phyloP scores from a whole-genome alignment of 805 yeast species.

The Kuraishia cidri region DNA sequence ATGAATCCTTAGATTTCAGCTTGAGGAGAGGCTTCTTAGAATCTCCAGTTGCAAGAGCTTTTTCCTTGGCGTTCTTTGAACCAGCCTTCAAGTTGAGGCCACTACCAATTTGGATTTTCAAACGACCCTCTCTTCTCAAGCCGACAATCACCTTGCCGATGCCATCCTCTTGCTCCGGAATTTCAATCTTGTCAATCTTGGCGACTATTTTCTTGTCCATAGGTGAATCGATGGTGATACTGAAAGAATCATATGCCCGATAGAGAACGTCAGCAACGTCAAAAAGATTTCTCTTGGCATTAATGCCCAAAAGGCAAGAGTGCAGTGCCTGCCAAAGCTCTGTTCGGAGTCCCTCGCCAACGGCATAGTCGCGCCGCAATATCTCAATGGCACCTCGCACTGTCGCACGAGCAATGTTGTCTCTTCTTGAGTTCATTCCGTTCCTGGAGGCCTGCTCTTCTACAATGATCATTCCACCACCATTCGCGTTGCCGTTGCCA shows the following conservation, averaged over 20 bases:
- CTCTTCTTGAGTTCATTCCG: conserved; percentile 44
- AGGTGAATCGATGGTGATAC: conserved; percentile 62
- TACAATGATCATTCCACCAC: conserved; percentile 37
- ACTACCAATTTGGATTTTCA: conserved; percentile 38
- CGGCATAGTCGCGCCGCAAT: conserved; percentile 48
- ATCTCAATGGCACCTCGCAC: conserved; percentile 59
- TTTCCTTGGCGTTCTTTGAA: background rate
- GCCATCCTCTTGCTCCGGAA: conserved; percentile 6
- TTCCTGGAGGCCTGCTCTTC: conserved; percentile 39
- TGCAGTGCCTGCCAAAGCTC: conserved; percentile 67
- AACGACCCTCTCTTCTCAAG: conserved; percentile 51
- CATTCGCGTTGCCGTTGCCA: conserved; percentile 2
- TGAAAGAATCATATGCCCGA: conserved; percentile 46
- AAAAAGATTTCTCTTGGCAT: conserved; percentile 53
- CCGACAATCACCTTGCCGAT: conserved; percentile 9
- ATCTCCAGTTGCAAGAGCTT: background rate
- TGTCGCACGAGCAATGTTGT: conserved; percentile 54
- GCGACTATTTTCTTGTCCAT: conserved; percentile 60
- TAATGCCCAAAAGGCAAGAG: conserved; percentile 47
- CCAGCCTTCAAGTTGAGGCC: conserved; percentile 12
- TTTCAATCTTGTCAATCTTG: conserved; percentile 21
- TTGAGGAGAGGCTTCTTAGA: too few relatives aligned
- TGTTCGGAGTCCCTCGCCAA: conserved; percentile 45
- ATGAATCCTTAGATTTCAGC: too few relatives aligned
- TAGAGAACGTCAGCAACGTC: conserved; percentile 60